These are phyloP conservation scores for Bocquillonia castaneifolia DNA, from an alignment of 441 rosid species.

Conservation along the genomic window DNA sequence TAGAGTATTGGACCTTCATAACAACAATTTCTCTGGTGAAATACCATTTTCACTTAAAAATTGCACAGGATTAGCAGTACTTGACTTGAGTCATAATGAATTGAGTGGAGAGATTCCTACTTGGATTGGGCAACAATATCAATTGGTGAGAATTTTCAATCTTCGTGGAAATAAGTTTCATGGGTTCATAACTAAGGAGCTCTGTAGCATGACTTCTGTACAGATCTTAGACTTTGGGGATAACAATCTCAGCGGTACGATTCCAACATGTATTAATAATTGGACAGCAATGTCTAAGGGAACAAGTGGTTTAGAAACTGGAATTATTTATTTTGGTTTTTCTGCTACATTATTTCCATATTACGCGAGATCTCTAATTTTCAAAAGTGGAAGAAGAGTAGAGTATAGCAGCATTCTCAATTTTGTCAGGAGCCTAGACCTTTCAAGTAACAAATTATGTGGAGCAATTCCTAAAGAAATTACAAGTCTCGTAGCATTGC, in stretches of 20 bases:
- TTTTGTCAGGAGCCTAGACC: slow-evolving; percentile 27
- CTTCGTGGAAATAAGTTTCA: slow-evolving; percentile 20
- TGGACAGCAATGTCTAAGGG: slow-evolving; percentile 10
- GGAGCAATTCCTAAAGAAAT: slow-evolving; percentile 43
- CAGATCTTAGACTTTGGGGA: slow-evolving; percentile 27
- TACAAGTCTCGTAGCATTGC: slow-evolving; percentile 24
- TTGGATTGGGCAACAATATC: slow-evolving; percentile 20
- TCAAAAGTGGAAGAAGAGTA: slow-evolving; percentile 8
- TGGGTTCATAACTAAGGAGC: slow-evolving; percentile 19
- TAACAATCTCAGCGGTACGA: neutral
- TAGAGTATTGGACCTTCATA: slow-evolving; percentile 1
- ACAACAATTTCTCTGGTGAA: slow-evolving; percentile 18
- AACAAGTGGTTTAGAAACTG: too few relatives aligned
- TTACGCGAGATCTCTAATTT: too few relatives aligned
- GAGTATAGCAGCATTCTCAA: slow-evolving; percentile 28
- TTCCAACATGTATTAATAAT: slow-evolving; percentile 16
- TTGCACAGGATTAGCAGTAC: too few relatives aligned
- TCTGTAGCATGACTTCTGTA: slow-evolving; percentile 18
- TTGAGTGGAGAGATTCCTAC: too few relatives aligned
- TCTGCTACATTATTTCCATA: too few relatives aligned
- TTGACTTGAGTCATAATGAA: too few relatives aligned
- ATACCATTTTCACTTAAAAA: too few relatives aligned
- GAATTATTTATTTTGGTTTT: too few relatives aligned
- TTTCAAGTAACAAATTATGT: slow-evolving; percentile 38
- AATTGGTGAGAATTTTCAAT: slow-evolving; percentile 16